These are phyloP conservation scores for Citrus reticulata DNA, from an alignment of 345 rosid genomes.

Conservation along the genomic window DNA sequence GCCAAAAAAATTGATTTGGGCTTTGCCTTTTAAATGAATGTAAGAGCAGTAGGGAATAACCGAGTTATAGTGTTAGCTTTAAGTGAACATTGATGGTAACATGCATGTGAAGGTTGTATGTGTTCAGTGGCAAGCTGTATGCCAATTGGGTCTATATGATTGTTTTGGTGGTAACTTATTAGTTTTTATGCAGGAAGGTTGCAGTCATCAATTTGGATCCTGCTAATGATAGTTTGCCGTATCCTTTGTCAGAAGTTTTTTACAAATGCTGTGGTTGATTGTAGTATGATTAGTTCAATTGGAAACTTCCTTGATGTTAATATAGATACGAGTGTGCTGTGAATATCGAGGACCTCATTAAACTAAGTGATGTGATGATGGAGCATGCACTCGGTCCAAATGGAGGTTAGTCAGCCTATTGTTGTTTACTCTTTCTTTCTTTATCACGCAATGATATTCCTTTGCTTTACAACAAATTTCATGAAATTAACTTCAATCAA, in stretches of 20 bases:
- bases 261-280: not conserved
- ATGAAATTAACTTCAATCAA: not conserved
- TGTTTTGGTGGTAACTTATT: not conserved
- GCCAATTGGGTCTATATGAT: not conserved
- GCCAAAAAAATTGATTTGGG: not conserved
- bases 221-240: conserved; percentile 87
- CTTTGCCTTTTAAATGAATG: not conserved
- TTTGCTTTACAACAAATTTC: not conserved
- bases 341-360: conserved; percentile 80
- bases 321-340: conserved; percentile 79
- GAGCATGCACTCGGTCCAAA: conserved; percentile 94
- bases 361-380: conserved; percentile 72
- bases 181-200: conserved; percentile 61
- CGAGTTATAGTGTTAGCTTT: not conserved
- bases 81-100: not conserved
- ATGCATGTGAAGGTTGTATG: not conserved
- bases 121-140: too few species aligned
- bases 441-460: not conserved
- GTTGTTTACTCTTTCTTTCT: not conserved
- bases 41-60: not conserved
- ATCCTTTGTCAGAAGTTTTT: conserved; percentile 36
- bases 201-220: conserved; percentile 93
- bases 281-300: not conserved
- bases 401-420: conserved; percentile 52
- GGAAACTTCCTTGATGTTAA: conserved; percentile 39